Conservation (phyloP, 2,329 filamentous ascomycete species). For the Nothomitra cinnamomea region DNA sequence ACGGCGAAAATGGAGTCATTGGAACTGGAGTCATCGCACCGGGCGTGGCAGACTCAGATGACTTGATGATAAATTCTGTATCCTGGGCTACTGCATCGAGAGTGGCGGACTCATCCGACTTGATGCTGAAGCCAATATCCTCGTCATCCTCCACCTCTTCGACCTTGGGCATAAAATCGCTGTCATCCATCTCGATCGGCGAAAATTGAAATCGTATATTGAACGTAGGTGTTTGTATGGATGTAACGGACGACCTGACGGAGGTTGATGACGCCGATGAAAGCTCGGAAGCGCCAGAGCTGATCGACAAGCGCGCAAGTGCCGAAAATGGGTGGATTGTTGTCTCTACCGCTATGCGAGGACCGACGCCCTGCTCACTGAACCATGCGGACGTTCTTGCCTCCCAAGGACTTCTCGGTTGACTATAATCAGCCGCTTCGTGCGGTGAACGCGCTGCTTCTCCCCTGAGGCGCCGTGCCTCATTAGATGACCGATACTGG, state of each 20-base stretch:
- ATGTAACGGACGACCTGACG: background rate
- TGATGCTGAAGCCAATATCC: background rate
- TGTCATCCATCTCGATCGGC: background rate
- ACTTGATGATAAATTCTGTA: background rate
- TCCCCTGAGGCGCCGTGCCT: background rate
- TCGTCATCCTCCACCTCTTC: constrained; percentile 4
- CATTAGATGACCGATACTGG: constrained; percentile 1
- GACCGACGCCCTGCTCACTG: constrained; percentile 1
- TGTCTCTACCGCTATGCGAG: constrained; percentile 3
- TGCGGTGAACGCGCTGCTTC: background rate
- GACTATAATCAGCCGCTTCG: background rate
- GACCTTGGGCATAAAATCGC: background rate
- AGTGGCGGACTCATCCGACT: background rate
- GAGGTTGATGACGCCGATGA: background rate
- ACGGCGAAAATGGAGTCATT: background rate
- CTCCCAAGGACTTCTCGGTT: background rate
- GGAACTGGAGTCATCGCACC: background rate
- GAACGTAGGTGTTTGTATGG: background rate
- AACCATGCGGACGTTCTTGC: constrained; percentile 2
- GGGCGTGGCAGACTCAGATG: background rate
- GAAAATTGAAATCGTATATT: constrained; percentile 2
- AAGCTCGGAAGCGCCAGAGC: constrained; percentile 1
- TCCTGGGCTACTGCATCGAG: background rate
- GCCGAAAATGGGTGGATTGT: background rate
- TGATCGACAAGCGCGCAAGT: constrained; percentile 1